These are phyloP conservation scores for Cynanchum wilfordii DNA, from an alignment of 257 asterid genomes.

Conservation along the genomic window DNA sequence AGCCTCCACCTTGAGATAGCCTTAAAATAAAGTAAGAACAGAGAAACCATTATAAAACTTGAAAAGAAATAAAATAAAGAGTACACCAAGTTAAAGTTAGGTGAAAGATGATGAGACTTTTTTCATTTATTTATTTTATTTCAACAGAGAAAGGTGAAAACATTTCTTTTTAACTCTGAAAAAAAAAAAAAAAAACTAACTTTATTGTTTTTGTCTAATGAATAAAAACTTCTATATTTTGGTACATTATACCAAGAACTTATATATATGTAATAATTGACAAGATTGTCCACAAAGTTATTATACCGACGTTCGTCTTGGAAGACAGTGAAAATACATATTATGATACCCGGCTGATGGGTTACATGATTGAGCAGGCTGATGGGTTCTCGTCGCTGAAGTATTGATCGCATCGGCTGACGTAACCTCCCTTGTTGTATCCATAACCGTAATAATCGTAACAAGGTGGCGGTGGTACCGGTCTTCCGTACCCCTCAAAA, in stretches of 20 bases:
- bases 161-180: neutral
- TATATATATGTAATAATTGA: no score
- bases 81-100: neutral
- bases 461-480: slow-evolving; percentile 39
- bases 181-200: neutral
- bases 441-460: slow-evolving; percentile 30
- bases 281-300: no score
- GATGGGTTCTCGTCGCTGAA: slow-evolving; percentile 52
- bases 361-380: slow-evolving; percentile 48
- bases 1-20: neutral
- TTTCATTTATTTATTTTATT: neutral
- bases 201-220: neutral
- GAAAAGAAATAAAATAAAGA: no score
- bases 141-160: neutral
- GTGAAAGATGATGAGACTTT: neutral
- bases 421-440: slow-evolving; percentile 16
- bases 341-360: no score
- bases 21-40: no score
- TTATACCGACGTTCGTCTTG: neutral
- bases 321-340: neutral
- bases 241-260: neutral
- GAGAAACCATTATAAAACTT: no score
- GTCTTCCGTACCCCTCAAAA: slow-evolving; percentile 39
- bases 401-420: slow-evolving; percentile 34
- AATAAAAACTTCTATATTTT: neutral